Evolutionary conservation across 768 basidiomycete genomes (phyloP).

Genomic region (Amanita thiersii): DNA sequence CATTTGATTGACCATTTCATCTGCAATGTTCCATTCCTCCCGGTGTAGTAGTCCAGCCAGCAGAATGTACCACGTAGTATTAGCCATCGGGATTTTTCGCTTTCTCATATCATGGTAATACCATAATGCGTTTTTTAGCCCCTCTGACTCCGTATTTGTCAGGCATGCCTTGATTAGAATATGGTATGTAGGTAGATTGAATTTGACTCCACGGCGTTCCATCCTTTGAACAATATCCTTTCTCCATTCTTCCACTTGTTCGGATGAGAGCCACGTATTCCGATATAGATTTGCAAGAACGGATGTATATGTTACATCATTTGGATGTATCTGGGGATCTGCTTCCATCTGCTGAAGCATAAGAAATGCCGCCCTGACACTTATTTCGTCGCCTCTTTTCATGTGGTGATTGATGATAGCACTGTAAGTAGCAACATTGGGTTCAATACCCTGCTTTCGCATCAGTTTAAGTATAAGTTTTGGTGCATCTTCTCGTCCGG

Average conservation of each 20-base stretch:
- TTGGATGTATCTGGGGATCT: constrained; percentile 42
- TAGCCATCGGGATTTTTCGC: constrained; percentile 35
- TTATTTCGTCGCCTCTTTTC: constrained; percentile 40
- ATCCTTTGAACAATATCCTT: constrained; percentile 49
- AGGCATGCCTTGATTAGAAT: constrained; percentile 65
- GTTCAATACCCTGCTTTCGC: constrained; percentile 62
- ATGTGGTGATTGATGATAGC: constrained; percentile 75
- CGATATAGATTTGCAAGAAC: constrained; percentile 69
- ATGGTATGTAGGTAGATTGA: constrained; percentile 67
- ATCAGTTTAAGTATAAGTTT: constrained; percentile 62
- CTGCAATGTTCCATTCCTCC: constrained; percentile 53
- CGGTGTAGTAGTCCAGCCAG: constrained; percentile 54
- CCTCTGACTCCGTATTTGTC: constrained; percentile 38
- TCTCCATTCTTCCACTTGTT: constrained; percentile 37
- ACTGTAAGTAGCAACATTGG: constrained; percentile 71
- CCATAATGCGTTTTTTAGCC: constrained; percentile 44
- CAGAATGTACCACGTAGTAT: constrained; percentile 74
- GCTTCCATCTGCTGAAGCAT: constrained; percentile 73
- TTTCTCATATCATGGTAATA: constrained; percentile 57
- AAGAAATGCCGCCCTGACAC: constrained; percentile 56
- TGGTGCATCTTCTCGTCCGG: constrained; percentile 59
- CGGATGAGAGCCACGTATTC: constrained; percentile 38
- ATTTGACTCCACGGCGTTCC: constrained; percentile 41
- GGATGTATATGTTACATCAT: constrained; percentile 78
- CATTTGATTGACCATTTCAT: constrained; percentile 58